Conservation (phyloP, 495 filamentous ascomycete species). For the Trichoderma orchidacearum region DNA sequence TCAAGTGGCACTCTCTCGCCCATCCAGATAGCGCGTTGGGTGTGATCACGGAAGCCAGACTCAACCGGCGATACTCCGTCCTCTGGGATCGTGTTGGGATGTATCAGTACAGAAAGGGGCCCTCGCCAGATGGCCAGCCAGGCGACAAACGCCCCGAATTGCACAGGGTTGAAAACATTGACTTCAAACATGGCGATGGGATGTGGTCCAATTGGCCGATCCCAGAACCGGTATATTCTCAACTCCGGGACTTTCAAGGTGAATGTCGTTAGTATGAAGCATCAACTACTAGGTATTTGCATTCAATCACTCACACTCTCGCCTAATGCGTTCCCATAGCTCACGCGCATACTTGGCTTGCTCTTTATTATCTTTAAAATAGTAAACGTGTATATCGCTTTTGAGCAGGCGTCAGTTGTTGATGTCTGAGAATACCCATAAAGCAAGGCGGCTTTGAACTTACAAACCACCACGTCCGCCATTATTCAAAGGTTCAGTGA, state of each 20-base stretch:
- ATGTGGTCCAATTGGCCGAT: conserved; percentile 70
- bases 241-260: conserved; percentile 61
- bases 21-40: conserved; percentile 74
- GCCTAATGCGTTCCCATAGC: conserved; percentile 64
- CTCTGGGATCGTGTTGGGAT: conserved; percentile 56
- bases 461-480: conserved; percentile 44
- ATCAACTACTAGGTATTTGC: neutral
- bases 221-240: conserved; percentile 66
- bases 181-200: conserved; percentile 86
- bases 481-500: conserved; percentile 50
- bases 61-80: conserved; percentile 12
- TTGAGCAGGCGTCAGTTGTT: neutral
- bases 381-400: conserved; percentile 73
- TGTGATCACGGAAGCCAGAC: conserved; percentile 50
- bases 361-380: conserved; percentile 47
- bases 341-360: conserved; percentile 54
- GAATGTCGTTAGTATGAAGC: neutral
- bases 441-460: conserved; percentile 9
- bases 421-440: neutral
- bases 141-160: conserved; percentile 77
- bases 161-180: conserved; percentile 68
- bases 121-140: conserved; percentile 80
- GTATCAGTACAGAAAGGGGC: conserved; percentile 63
- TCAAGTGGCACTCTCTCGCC: conserved; percentile 62
- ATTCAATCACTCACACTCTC: conserved; percentile 48